Conservation (phyloP, 139 green algal genomes). For the Chlorella sp. region DNA sequence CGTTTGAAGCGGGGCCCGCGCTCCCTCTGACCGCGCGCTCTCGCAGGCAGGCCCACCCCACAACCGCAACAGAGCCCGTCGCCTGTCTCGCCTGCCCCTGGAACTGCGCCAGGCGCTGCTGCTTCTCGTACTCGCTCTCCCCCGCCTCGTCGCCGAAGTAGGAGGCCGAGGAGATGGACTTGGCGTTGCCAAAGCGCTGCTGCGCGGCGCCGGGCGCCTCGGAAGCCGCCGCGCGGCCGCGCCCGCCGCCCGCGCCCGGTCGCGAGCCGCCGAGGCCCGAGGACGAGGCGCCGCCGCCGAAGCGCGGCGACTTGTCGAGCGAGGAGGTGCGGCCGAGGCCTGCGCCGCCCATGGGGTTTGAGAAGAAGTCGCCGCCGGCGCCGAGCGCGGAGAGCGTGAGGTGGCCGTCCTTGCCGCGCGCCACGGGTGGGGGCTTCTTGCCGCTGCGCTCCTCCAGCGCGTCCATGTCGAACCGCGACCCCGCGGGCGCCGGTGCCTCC, state of each 20-base stretch:
- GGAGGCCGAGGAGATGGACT: constrained; percentile 81
- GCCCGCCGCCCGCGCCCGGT: constrained; percentile 12
- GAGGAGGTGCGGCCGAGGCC: neutral
- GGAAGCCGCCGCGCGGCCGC: constrained; percentile 9
- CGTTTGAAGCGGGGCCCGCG: too few species aligned
- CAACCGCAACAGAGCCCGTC: too few species aligned
- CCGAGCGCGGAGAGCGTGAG: constrained; percentile 60
- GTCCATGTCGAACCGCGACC: constrained; percentile 69
- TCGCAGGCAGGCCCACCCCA: too few species aligned
- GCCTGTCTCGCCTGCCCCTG: too few species aligned
- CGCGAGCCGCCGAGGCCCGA: constrained; percentile 16
- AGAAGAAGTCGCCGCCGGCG: constrained; percentile 66
- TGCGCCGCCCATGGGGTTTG: constrained; percentile 38
- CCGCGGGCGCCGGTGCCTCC: neutral
- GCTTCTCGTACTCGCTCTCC: constrained; percentile 54
- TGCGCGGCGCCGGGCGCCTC: constrained; percentile 48
- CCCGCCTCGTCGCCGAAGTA: constrained; percentile 51
- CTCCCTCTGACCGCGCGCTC: too few species aligned
- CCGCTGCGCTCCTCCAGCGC: constrained; percentile 44
- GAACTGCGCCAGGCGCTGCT: constrained; percentile 47
- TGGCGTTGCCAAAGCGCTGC: constrained; percentile 83
- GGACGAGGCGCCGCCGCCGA: neutral
- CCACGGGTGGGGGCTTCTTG: constrained; percentile 39
- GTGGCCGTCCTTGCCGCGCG: constrained; percentile 86
- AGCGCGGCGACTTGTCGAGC: constrained; percentile 12